Evolutionary conservation across 306 rosid species (phyloP).

Genomic region (Castanea crenata): DNA sequence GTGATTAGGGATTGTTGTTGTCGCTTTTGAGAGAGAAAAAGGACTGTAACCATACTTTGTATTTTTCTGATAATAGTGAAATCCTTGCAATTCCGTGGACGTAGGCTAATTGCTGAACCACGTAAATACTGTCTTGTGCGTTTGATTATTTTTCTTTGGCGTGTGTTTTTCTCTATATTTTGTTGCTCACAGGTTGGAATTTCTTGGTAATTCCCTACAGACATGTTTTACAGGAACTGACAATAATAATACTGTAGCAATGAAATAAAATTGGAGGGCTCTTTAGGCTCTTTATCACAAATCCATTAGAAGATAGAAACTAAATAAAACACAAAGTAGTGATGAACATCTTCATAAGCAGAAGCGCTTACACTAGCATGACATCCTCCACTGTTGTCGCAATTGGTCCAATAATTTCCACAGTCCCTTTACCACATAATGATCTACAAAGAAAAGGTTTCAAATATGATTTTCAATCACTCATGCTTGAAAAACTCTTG

Average conservation of each 20-base stretch:
- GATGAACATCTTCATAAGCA: constrained; percentile 10
- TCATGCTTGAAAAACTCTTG: background rate
- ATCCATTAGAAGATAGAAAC: background rate
- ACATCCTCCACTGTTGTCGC: constrained; percentile 87
- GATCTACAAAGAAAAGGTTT: constrained; percentile 50
- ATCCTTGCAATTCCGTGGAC: no score
- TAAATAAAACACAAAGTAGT: background rate
- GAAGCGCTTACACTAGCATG: constrained; percentile 78
- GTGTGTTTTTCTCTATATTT: no score
- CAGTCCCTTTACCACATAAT: constrained; percentile 79
- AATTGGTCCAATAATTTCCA: constrained; percentile 95
- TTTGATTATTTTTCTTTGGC: no score
- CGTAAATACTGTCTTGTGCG: no score
- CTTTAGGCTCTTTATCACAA: background rate
- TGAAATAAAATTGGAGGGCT: background rate
- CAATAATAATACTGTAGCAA: background rate
- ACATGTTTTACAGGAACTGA: background rate
- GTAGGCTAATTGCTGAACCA: no score
- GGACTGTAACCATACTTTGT: no score
- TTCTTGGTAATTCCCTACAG: background rate
- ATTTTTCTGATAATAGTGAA: no score
- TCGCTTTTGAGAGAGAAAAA: no score
- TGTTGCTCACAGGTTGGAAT: no score
- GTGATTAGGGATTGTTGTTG: no score
- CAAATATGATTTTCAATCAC: constrained; percentile 15